These are phyloP conservation scores for Rhodotorula kratochvilovae DNA, from an alignment of 768 basidiomycete species.

Conservation along the genomic window DNA sequence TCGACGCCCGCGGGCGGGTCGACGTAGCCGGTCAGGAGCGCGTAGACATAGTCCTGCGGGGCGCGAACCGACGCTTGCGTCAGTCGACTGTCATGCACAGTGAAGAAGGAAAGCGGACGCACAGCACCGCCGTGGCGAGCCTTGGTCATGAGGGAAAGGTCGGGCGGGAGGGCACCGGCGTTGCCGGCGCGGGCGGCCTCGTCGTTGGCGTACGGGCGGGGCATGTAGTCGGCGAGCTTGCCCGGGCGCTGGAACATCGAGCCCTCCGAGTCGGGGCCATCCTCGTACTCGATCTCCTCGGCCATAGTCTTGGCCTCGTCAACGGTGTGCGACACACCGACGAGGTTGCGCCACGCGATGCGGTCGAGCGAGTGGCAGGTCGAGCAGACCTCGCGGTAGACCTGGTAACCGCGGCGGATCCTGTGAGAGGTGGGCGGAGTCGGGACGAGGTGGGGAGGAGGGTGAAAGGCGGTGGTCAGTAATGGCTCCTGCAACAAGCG, in stretches of 20 bases:
- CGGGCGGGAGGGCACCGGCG: conserved; percentile 90
- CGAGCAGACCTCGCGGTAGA: conserved; percentile 98
- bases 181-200: conserved; percentile 93
- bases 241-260: conserved; percentile 99
- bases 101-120: background rate
- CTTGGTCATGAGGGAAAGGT: conserved; percentile 94
- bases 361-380: conserved; percentile 99
- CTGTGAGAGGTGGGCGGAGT: conserved; percentile 50
- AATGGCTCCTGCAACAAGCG: too few relatives aligned
- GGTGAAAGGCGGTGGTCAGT: background rate
- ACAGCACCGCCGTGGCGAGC: conserved; percentile 91
- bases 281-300: conserved; percentile 92
- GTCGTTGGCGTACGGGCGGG: conserved; percentile 90
- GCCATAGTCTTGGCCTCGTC: conserved; percentile 86
- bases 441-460: background rate
- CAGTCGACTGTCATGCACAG: background rate
- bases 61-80: too few relatives aligned
- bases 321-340: conserved; percentile 92
- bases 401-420: conserved; percentile 91
- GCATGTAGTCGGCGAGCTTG: conserved; percentile 96
- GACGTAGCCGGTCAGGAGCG: conserved; percentile 91
- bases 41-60: conserved; percentile 86
- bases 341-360: conserved; percentile 98
- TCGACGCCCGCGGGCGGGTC: conserved; percentile 94
- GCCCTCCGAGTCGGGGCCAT: conserved; percentile 88